A percentile compares a stretch with the other conserved stretches of the same genome.
These are phyloP conservation scores for Teunomyces funiuensis DNA, from an alignment of 805 yeast species.

Conservation along the genomic window DNA sequence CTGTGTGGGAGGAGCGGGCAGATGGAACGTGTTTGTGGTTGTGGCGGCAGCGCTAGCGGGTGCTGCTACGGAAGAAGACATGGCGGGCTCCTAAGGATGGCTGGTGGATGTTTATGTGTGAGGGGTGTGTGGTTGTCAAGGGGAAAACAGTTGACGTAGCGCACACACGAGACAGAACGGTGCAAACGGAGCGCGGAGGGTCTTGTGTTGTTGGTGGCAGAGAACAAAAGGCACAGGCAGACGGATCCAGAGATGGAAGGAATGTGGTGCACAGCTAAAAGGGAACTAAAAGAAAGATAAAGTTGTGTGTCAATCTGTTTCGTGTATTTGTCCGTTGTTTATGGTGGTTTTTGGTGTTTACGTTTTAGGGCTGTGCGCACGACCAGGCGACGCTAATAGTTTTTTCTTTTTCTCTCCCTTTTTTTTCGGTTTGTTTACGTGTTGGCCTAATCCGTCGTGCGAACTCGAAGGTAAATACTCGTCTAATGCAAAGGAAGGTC, in stretches of 20 bases:
- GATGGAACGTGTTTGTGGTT: not conserved
- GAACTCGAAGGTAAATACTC: too few relatives aligned
- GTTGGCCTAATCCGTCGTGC: not conserved
- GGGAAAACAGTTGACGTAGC: not conserved
- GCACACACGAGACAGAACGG: not conserved
- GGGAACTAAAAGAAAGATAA: not conserved
- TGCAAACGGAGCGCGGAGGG: not conserved
- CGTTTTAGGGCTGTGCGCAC: conserved; percentile 6
- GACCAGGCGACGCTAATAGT: not conserved
- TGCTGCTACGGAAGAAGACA: conserved; percentile 8
- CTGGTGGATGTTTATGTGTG: not conserved
- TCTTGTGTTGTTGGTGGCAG: not conserved
- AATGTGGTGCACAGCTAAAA: not conserved
- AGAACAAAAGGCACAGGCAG: not conserved
- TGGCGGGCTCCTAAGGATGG: not conserved
- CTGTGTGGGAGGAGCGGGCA: conserved; percentile 6
- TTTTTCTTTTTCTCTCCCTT: not conserved
- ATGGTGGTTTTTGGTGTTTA: conserved; percentile 10
- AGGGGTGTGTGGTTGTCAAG: conserved; percentile 1
- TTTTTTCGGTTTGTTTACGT: conserved; percentile 3
- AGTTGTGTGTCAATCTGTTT: conserved; percentile 1
- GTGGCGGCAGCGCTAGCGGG: not conserved
- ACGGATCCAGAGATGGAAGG: not conserved
- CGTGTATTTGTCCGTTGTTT: conserved; percentile 6
- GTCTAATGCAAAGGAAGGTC: not conserved